These are phyloP conservation scores for Backusella circina DNA, from an alignment of 192 early-diverging fungal species.

Conservation along the genomic window DNA sequence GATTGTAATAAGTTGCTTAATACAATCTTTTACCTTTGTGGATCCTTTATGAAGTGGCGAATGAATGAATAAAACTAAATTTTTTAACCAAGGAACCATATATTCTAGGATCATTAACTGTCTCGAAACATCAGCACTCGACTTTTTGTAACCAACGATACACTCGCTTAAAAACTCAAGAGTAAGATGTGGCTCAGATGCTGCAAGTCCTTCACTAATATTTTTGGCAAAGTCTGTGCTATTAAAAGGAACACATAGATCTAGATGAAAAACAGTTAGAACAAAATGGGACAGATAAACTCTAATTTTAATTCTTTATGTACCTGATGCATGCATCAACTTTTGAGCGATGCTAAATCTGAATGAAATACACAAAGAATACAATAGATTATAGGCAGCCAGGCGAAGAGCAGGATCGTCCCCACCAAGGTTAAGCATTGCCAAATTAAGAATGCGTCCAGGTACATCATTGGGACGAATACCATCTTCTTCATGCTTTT, in stretches of 20 bases:
- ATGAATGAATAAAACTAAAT: conserved; percentile 56
- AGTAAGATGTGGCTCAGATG: conserved; percentile 70
- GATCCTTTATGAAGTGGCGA: conserved; percentile 36
- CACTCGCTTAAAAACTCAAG: conserved; percentile 84
- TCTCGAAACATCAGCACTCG: conserved; percentile 55
- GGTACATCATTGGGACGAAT: conserved; percentile 85
- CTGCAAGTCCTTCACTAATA: conserved; percentile 75
- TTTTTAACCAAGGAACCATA: conserved; percentile 82
- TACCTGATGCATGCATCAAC: conserved; percentile 66
- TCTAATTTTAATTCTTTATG: no score
- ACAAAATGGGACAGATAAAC: no score
- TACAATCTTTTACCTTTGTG: conserved; percentile 61
- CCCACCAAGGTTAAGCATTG: conserved; percentile 79
- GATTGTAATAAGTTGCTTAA: conserved; percentile 69
- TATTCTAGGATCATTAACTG: conserved; percentile 80
- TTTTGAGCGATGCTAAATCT: conserved; percentile 73
- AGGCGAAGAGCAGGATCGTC: conserved; percentile 72
- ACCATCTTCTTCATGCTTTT: not conserved
- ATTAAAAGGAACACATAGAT: conserved; percentile 84
- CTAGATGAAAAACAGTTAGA: conserved; percentile 31
- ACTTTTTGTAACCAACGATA: conserved; percentile 71
- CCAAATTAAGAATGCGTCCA: conserved; percentile 87
- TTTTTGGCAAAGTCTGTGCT: conserved; percentile 70
- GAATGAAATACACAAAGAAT: conserved; percentile 73
- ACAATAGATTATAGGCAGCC: conserved; percentile 85